Evolutionary conservation across 1,284 basidiomycete species (phyloP).

Genomic region (Phaffia rhodozyma): DNA sequence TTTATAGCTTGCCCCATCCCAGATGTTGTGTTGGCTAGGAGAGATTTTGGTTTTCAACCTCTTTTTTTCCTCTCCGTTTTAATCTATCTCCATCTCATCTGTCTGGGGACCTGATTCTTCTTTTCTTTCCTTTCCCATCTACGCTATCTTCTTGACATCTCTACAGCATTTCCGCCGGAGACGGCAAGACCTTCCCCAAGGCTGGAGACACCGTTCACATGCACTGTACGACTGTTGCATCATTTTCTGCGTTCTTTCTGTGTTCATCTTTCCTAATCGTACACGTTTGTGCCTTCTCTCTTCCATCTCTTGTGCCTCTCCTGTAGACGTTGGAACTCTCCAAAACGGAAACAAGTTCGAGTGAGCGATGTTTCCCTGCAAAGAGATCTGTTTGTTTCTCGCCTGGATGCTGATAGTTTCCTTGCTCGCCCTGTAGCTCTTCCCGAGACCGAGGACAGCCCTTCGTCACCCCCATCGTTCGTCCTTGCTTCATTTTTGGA

Average conservation of each 20-base stretch:
- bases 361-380: not conserved
- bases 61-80: too few relatives aligned
- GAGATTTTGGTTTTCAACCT: too few relatives aligned
- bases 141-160: not conserved
- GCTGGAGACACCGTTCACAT: slow-evolving; percentile 31
- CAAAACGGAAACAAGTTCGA: slow-evolving; percentile 38
- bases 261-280: not conserved
- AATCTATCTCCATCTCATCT: too few relatives aligned
- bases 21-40: too few relatives aligned
- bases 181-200: slow-evolving; percentile 24
- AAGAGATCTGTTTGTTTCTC: too few relatives aligned
- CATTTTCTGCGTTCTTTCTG: not conserved
- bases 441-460: slow-evolving; percentile 41
- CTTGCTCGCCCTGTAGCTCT: slow-evolving; percentile 20
- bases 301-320: not conserved
- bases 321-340: slow-evolving; percentile 36
- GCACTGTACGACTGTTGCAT: slow-evolving; percentile 29
- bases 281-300: too few relatives aligned
- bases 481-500: not conserved
- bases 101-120: too few relatives aligned
- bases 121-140: too few relatives aligned
- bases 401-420: too few relatives aligned
- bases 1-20: too few relatives aligned
- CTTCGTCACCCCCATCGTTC: slow-evolving; percentile 59
- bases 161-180: slow-evolving; percentile 32